Evolutionary conservation across 345 rosid genomes (phyloP).

Genomic region (Angophora floribunda): DNA sequence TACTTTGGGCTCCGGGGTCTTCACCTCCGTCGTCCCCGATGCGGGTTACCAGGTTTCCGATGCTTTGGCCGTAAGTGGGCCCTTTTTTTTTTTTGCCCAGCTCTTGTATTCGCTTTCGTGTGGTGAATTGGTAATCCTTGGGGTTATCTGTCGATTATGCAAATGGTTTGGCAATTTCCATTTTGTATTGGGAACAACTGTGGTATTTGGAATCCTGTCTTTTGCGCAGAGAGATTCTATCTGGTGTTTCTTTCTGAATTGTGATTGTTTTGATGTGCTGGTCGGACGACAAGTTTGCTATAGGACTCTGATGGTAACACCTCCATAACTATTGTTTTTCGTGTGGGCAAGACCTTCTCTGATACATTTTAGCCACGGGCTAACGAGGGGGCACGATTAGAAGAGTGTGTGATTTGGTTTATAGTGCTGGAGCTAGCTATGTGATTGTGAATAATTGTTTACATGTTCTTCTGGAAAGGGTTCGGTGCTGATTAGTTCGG

Average conservation of each 20-base stretch:
- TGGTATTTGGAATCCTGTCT: background rate
- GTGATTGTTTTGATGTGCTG: background rate
- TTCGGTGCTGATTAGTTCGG: background rate
- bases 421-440: background rate
- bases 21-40: background rate
- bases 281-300: background rate
- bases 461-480: background rate
- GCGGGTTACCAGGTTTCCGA: background rate
- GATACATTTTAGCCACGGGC: background rate
- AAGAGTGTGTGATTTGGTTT: background rate
- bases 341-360: background rate
- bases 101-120: background rate
- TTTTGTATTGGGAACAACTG: background rate
- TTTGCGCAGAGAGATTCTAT: background rate
- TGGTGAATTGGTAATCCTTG: background rate
- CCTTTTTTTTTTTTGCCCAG: background rate
- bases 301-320: background rate
- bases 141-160: background rate
- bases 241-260: background rate
- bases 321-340: background rate
- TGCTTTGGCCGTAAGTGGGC: background rate
- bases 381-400: background rate
- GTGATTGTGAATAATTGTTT: background rate
- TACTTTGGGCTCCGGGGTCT: background rate
- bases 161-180: background rate